Evolutionary conservation across 2,329 filamentous ascomycete species (phyloP), one percentile per base, ranked within the genome.

Genomic region (Sordariomycetes sp.): DNA sequence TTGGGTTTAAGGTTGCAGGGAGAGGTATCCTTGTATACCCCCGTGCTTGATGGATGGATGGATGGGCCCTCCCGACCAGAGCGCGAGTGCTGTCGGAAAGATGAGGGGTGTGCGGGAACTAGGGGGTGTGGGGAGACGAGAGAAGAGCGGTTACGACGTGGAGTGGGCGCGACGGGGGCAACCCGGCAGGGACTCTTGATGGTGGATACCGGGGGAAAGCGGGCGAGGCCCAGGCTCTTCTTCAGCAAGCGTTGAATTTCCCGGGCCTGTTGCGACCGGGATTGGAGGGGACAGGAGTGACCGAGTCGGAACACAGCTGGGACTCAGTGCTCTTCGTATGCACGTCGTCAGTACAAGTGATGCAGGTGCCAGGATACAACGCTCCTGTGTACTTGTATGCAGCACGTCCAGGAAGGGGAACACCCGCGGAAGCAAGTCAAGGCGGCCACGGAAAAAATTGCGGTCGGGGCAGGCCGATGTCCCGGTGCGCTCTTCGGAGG

Each of bases 1-100:
- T 35, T 63, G 61, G 61, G 64, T 62, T 62, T 67, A 65, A 67
- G 68, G 69, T 74, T 70, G 72, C 70, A 74, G 74, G 71, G 70
- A 70, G 69, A 70, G 70, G 72, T 75, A 72, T 74, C 76, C 74
- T 77, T 76, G 74, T 76, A 74, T 71, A 68, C 55, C 50, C 40
- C 54, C 18, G 46, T 22, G 43, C 40, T 57, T n/a, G 55, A 57
- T 46, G 40, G 40, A 46, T 51, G 43, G 54, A 28, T 48, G 55
- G 20, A 18, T 22, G 25, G 43, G 43, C 35, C 20, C 16, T 28
- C 25, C 28, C 55, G 32, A 34, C 55, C 14, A 43, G 24, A 57
- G 40, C 18, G n/a, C 40, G 40, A 46, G 55, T 24, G 24, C 24
- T 50, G 55, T 57, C 24, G 55, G 35, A 25, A 18, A 50, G 54